Evolutionary conservation across 768 basidiomycete genomes (phyloP).

Genomic region (Daedaleopsis nitida): DNA sequence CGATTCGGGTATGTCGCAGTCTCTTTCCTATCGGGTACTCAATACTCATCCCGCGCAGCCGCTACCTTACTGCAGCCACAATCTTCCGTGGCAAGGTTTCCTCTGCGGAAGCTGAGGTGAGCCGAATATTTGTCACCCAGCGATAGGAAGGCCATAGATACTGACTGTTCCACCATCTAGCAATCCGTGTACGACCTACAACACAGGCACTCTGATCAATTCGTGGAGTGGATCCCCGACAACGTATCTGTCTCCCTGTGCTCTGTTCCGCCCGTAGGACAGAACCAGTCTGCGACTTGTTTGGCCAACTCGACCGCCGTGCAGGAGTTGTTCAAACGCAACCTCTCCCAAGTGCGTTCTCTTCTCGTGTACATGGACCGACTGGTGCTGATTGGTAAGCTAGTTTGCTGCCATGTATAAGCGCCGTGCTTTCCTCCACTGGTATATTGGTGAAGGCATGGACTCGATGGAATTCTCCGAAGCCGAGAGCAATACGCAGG

Average conservation of each 20-base stretch:
- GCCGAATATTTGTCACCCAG: conserved; percentile 14
- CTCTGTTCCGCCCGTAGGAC: conserved; percentile 81
- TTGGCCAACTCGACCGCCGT: conserved; percentile 81
- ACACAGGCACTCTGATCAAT: conserved; percentile 67
- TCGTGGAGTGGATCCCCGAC: conserved; percentile 94
- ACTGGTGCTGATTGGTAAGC: not conserved
- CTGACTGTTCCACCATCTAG: conserved; percentile 37
- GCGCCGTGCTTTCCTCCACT: conserved; percentile 84
- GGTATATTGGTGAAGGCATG: conserved; percentile 94
- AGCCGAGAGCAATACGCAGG: conserved; percentile 80
- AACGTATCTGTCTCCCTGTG: conserved; percentile 85
- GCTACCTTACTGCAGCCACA: conserved; percentile 84
- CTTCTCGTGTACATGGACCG: not conserved
- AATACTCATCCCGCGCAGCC: conserved; percentile 42
- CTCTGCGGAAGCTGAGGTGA: conserved; percentile 58
- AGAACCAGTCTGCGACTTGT: conserved; percentile 70
- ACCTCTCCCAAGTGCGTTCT: conserved; percentile 52
- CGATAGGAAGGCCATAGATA: not conserved
- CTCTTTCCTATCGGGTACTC: not conserved
- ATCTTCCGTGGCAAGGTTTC: conserved; percentile 86
- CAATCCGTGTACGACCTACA: conserved; percentile 75
- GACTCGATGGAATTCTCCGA: conserved; percentile 85
- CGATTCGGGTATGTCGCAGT: conserved; percentile 58
- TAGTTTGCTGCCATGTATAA: conserved; percentile 84
- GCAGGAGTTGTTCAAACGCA: conserved; percentile 85